Evolutionary conservation across 2,329 filamentous ascomycete species (phyloP), one percentile per base, ranked within the genome.

Genomic region (Ophiostoma novo-ulmi): DNA sequence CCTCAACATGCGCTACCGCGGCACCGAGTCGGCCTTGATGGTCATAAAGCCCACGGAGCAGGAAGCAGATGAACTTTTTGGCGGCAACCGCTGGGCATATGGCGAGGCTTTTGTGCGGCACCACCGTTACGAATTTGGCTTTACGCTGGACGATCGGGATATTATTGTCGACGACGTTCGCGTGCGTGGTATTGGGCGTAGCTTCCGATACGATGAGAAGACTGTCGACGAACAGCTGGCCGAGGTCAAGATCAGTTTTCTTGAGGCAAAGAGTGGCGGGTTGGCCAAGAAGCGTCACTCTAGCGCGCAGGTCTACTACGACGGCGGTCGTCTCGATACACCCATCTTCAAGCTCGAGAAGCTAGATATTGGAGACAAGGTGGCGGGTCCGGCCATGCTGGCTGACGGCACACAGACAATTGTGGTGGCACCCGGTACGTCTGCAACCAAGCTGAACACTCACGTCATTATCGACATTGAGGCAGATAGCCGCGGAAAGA

Each of bases 121-220:
- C 75, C 94, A 97, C 77, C 89, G 93, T 69, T 93, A 95, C 77
- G 94, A 97, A 77, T 97, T 97, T 77, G 93, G 93, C 0, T 97
- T 97, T 77, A 96, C 91, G 0, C 82, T 97, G 2, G 85, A 87
- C 35, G 91, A 96, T 72, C 85, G 93, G 70, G 92, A 97, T 75
- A 92, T 92, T 69, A 89, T 92, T 70, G 84, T 92, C 20, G 89
- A 92, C 75, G 89, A 91, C 78, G 87, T 92, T 8, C 85, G 89
- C 44, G 88, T 89, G 5, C 86, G 94, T 71, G 93, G 93, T 17
- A 96, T 97, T 73, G 94, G 92, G 66, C 96, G 93, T 83, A 94
- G 92, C 65, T 94, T 94, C 78, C 85, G 91, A 69, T 89, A 91
- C 65, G 82, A 90, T 39, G 91, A 93, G 72, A 90, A 92, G 81